Evolutionary conservation across 75 land plant species (phyloP).

Genomic region (Picea glauca): DNA sequence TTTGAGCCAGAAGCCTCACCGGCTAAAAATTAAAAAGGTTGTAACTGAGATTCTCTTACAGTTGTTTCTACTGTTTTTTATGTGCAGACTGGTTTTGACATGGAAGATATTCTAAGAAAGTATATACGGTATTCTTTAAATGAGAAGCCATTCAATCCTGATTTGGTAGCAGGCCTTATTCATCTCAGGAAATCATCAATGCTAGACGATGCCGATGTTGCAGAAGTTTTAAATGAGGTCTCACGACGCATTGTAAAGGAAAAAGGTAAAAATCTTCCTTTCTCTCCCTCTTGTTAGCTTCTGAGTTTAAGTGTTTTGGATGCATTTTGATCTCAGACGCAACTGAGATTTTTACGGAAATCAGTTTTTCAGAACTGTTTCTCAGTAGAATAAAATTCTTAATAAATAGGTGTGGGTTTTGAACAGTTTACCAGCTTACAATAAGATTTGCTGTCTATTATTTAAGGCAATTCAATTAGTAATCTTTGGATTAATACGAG

Average conservation of each 20-base stretch:
- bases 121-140: conserved; percentile 88
- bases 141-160: conserved; percentile 85
- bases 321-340: background rate
- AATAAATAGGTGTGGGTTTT: background rate
- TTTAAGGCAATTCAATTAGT: background rate
- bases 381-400: background rate
- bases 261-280: conserved; percentile 50
- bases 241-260: conserved; percentile 80
- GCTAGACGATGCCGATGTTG: conserved; percentile 68
- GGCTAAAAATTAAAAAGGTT: too few species aligned
- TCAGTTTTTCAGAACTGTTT: background rate
- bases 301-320: background rate
- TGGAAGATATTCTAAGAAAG: conserved; percentile 75
- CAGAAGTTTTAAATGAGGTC: conserved; percentile 78
- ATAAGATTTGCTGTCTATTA: background rate
- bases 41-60: background rate
- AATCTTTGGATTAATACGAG: background rate
- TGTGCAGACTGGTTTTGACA: conserved; percentile 68
- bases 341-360: background rate
- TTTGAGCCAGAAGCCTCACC: too few species aligned
- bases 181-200: conserved; percentile 70
- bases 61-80: conserved; percentile 6
- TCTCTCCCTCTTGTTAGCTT: background rate
- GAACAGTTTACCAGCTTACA: background rate
- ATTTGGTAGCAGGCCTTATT: conserved; percentile 63